Conservation (phyloP, 2,329 filamentous ascomycete species). For the Trichophaea hybrida region DNA sequence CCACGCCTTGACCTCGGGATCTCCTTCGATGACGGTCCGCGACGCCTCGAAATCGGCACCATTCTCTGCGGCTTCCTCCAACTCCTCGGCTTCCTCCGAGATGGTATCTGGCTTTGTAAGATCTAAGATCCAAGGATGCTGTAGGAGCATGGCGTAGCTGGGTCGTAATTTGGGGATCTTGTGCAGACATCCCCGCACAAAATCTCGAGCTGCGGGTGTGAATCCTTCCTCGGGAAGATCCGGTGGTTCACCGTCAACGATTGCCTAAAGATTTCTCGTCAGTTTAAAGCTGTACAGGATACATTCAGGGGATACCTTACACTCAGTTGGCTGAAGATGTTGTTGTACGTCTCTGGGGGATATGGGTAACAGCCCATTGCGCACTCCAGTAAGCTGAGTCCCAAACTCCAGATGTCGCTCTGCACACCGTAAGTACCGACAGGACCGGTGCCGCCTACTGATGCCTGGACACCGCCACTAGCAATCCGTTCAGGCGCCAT, state of each 20-base stretch:
- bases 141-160: slow-evolving; percentile 78
- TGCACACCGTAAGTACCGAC: slow-evolving; percentile 86
- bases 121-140: slow-evolving; percentile 72
- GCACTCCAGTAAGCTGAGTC: slow-evolving; percentile 88
- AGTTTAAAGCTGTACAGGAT: background rate
- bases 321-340: slow-evolving; percentile 92
- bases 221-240: slow-evolving; percentile 66
- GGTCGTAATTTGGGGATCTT: slow-evolving; percentile 85
- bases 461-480: slow-evolving; percentile 61
- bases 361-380: slow-evolving; percentile 91
- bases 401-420: slow-evolving; percentile 94
- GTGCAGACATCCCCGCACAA: slow-evolving; percentile 79
- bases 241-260: slow-evolving; percentile 92
- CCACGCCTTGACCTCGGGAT: slow-evolving; percentile 78
- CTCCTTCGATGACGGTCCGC: slow-evolving; percentile 37
- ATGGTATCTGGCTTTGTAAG: slow-evolving; percentile 66
- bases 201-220: slow-evolving; percentile 66
- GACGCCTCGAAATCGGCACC: slow-evolving; percentile 36
- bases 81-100: slow-evolving; percentile 51
- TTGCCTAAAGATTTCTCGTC: slow-evolving; percentile 50
- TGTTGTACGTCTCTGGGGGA: slow-evolving; percentile 90
- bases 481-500: slow-evolving; percentile 97
- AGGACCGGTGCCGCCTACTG: slow-evolving; percentile 41
- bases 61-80: slow-evolving; percentile 33
- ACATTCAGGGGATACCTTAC: slow-evolving; percentile 44